A percentile compares a stretch with the other conserved stretches of the same genome.
These are phyloP conservation scores for Blastocystis sp. DNA, from an alignment of 352 stramenopile genomes.

Conservation along the genomic window DNA sequence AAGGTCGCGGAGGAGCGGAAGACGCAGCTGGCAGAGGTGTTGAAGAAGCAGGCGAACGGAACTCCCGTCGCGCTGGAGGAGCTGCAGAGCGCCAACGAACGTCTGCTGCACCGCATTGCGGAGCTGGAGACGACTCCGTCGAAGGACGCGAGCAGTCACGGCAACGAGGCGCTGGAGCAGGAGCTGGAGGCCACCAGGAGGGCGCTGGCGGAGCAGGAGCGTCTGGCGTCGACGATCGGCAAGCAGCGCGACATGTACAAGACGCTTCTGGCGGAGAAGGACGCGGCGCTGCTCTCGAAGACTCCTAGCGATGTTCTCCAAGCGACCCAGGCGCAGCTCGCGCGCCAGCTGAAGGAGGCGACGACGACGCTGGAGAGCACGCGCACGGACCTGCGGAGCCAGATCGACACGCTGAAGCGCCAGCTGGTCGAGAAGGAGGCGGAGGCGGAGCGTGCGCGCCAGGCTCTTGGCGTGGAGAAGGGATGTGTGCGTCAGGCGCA, in stretches of 20 bases:
- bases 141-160: neutral
- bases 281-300: slow-evolving; percentile 60
- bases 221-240: slow-evolving; percentile 78
- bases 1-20: slow-evolving; percentile 76
- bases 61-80: slow-evolving; percentile 65
- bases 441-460: neutral
- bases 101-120: slow-evolving; percentile 71
- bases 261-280: slow-evolving; percentile 76
- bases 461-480: neutral
- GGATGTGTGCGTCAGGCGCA: neutral
- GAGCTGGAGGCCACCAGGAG: slow-evolving; percentile 74
- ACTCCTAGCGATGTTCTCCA: neutral
- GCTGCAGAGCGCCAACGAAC: slow-evolving; percentile 79
- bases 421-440: neutral
- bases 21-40: slow-evolving; percentile 71
- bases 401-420: neutral
- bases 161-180: slow-evolving; percentile 63
- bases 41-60: slow-evolving; percentile 13
- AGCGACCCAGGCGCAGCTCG: neutral
- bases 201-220: slow-evolving; percentile 64
- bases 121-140: slow-evolving; percentile 62
- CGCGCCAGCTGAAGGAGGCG: neutral
- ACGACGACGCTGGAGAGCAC: neutral
- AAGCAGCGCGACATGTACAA: slow-evolving; percentile 89
- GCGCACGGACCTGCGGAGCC: neutral